Percentiles rank a stretch among this genome's conserved stretches.
phyloP scores from a whole-genome alignment of 2,329 filamentous ascomycete species.

The Ascochyta pisi region DNA sequence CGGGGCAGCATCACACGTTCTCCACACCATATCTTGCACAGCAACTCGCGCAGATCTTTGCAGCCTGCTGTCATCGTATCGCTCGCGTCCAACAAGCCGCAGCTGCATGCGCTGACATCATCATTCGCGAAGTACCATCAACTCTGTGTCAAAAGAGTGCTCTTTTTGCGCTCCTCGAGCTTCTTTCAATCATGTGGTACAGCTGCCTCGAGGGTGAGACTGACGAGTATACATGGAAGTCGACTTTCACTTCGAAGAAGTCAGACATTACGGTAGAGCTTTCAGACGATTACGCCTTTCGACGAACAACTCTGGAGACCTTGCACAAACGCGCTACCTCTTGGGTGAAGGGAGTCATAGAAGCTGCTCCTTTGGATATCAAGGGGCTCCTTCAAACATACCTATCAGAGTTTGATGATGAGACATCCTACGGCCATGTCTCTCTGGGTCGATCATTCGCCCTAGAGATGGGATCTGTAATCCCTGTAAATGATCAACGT shows the following conservation, averaged over 20 bases:
- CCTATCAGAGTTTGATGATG: constrained; percentile 91
- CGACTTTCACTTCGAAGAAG: constrained; percentile 77
- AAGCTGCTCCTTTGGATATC: constrained; percentile 87
- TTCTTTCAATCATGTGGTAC: constrained; percentile 92
- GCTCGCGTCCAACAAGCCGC: constrained; percentile 89
- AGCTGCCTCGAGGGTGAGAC: constrained; percentile 94
- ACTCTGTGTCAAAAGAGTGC: constrained; percentile 88
- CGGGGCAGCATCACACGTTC: constrained; percentile 75
- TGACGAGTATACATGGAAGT: constrained; percentile 88
- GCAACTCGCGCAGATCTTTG: constrained; percentile 85
- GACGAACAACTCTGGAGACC: constrained; percentile 77
- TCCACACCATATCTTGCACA: constrained; percentile 90
- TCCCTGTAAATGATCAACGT: constrained; percentile 85
- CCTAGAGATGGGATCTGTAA: constrained; percentile 85
- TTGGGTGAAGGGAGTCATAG: constrained; percentile 83
- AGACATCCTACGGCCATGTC: constrained; percentile 88
- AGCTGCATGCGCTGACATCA: constrained; percentile 80
- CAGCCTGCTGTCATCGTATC: constrained; percentile 91
- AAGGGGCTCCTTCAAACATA: constrained; percentile 97
- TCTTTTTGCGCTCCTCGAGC: constrained; percentile 88
- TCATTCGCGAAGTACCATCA: constrained; percentile 85
- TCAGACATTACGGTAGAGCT: constrained; percentile 84
- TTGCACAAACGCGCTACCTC: constrained; percentile 77
- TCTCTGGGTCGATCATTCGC: constrained; percentile 94
- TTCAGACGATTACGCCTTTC: constrained; percentile 89